A percentile compares a stretch with the other conserved stretches of the same genome.
These are phyloP conservation scores for Magnaporthiopsis incrustans DNA, from an alignment of 2,329 filamentous ascomycete species.

Conservation along the genomic window DNA sequence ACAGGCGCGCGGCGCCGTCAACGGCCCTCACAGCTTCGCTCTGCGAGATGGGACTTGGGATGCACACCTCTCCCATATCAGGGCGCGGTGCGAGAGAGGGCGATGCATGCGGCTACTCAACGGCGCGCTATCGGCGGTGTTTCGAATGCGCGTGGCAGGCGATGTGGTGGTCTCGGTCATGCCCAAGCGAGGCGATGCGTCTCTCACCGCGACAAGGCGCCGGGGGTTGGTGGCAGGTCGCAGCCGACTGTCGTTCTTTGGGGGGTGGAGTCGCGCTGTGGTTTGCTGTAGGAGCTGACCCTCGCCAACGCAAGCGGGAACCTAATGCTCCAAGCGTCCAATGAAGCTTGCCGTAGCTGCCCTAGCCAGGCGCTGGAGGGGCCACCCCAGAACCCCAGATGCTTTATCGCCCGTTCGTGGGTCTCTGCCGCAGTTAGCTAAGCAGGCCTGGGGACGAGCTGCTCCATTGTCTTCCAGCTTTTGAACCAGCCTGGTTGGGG, in stretches of 20 bases:
- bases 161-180: background rate
- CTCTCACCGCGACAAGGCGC: conserved; percentile 1
- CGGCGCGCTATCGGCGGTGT: background rate
- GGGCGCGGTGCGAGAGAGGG: conserved; percentile 1
- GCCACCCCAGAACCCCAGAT: background rate
- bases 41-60: background rate
- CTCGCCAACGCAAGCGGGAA: background rate
- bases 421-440: background rate
- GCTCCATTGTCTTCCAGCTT: too few relatives aligned
- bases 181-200: conserved; percentile 1
- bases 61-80: background rate
- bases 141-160: background rate
- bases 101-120: background rate
- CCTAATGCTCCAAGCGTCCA: background rate
- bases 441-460: background rate
- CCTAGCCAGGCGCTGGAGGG: background rate
- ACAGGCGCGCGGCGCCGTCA: background rate
- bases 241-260: background rate
- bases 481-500: too few relatives aligned
- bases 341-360: background rate
- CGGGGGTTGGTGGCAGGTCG: conserved; percentile 1
- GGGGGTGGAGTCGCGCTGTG: background rate
- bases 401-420: background rate
- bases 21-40: conserved; percentile 1
- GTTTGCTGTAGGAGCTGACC: background rate